Conservation (phyloP, 805 yeast genomes). For the Candida ipomoeae region DNA sequence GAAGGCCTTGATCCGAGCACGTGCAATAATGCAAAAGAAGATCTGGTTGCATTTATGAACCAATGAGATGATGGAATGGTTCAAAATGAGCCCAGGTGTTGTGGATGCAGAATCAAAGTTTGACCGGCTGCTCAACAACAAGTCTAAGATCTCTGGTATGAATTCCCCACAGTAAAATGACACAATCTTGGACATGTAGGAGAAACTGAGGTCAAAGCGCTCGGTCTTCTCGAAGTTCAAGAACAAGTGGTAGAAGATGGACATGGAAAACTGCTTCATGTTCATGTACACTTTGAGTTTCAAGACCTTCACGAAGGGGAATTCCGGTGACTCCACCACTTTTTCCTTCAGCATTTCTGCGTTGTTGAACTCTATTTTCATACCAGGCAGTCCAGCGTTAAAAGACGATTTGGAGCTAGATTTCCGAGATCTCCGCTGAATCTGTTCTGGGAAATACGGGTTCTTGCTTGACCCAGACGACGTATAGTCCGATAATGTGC, state of each 20-base stretch:
- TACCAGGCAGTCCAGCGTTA: conserved; percentile 2
- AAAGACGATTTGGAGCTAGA: neutral
- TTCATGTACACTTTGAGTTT: conserved; percentile 27
- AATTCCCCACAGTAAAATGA: conserved; percentile 26
- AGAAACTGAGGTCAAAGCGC: conserved; percentile 28
- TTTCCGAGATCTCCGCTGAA: neutral
- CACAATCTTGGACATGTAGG: conserved; percentile 29
- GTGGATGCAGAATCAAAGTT: conserved; percentile 39
- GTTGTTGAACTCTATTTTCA: conserved; percentile 1
- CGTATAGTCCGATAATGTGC: conserved; percentile 2
- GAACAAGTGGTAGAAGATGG: conserved; percentile 32
- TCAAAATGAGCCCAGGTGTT: conserved; percentile 35
- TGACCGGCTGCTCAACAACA: conserved; percentile 26
- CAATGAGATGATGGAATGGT: conserved; percentile 31
- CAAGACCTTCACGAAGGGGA: conserved; percentile 14
- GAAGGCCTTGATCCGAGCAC: conserved; percentile 23
- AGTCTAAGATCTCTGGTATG: conserved; percentile 26
- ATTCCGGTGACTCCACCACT: neutral
- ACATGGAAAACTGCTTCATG: conserved; percentile 24
- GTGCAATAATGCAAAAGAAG: conserved; percentile 21
- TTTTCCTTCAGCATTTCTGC: conserved; percentile 2
- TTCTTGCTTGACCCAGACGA: neutral
- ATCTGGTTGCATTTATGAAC: conserved; percentile 36
- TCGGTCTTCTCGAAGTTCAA: conserved; percentile 35
- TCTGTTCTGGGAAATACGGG: neutral